Evolutionary conservation across 176 grass and related monocot species (phyloP).

Genomic region (Calamus simplicifolius): DNA sequence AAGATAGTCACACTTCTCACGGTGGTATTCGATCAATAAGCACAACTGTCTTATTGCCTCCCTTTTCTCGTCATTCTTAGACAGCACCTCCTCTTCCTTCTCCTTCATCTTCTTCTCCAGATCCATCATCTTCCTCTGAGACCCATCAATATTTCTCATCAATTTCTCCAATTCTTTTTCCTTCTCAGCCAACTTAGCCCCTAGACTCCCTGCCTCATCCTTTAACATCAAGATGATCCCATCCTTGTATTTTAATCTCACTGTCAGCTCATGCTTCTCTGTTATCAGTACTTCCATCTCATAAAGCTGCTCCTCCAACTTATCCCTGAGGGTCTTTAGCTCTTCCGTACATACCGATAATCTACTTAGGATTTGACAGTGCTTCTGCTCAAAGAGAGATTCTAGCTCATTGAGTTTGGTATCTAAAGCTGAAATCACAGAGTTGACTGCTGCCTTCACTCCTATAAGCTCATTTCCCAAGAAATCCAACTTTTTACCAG

Average conservation of each 20-base stretch:
- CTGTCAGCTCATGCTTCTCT: constrained; percentile 23
- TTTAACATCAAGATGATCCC: constrained; percentile 5
- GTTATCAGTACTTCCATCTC: constrained; percentile 41
- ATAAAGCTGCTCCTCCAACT: constrained; percentile 31
- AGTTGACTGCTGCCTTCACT: constrained; percentile 35
- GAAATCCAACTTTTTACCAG: constrained; percentile 24
- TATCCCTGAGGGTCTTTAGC: constrained; percentile 32
- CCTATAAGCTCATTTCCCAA: constrained; percentile 35
- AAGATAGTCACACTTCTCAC: constrained; percentile 54
- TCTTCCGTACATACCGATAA: constrained; percentile 37
- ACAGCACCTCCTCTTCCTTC: constrained; percentile 45
- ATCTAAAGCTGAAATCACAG: constrained; percentile 23
- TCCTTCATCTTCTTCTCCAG: constrained; percentile 47
- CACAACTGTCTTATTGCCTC: constrained; percentile 91
- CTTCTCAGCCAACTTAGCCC: constrained; percentile 3
- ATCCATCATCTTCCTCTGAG: constrained; percentile 27
- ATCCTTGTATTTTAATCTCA: constrained; percentile 34
- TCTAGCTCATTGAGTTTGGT: constrained; percentile 37
- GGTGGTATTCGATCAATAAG: constrained; percentile 61
- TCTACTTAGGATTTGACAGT: constrained; percentile 10
- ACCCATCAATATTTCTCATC: constrained; percentile 2
- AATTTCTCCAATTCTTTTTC: constrained; percentile 15
- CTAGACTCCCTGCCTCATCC: neutral
- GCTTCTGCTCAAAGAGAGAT: constrained; percentile 23
- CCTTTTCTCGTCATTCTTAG: constrained; percentile 69